Conservation (phyloP, 768 basidiomycete genomes). For the Naganishia onofrii region DNA sequence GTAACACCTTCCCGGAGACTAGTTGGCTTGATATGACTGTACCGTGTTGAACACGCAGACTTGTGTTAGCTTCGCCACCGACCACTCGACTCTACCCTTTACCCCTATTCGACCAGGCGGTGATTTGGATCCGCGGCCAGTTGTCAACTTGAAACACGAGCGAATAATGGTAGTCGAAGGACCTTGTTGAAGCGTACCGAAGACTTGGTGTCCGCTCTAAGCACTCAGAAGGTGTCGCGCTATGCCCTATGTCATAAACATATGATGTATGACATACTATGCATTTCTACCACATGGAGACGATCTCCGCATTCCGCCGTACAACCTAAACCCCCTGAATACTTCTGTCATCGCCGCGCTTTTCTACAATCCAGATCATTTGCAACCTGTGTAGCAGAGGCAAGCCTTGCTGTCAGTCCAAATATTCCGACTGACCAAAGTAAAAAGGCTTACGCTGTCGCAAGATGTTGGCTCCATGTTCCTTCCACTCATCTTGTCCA, state of each 20-base stretch:
- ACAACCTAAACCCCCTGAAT: constrained; percentile 3
- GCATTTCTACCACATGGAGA: not conserved
- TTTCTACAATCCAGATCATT: not conserved
- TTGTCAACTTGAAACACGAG: constrained; percentile 8
- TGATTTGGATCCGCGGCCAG: not conserved
- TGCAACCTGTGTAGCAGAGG: constrained; percentile 12
- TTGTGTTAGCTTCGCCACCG: too few species aligned
- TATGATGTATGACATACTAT: not conserved
- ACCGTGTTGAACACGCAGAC: too few species aligned
- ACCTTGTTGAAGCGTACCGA: too few species aligned
- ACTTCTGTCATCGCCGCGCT: not conserved
- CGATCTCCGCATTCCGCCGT: constrained; percentile 3
- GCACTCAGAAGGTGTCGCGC: not conserved
- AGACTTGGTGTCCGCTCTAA: not conserved
- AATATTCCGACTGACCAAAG: not conserved
- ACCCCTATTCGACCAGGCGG: too few species aligned
- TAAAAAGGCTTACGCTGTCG: constrained; percentile 45
- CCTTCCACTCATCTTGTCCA: constrained; percentile 50
- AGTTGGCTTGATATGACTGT: too few species aligned
- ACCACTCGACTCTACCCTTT: too few species aligned
- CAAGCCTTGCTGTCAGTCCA: not conserved
- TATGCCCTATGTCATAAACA: not conserved
- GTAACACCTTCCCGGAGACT: too few species aligned
- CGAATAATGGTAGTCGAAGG: too few species aligned
- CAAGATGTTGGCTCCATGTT: constrained; percentile 48